Evolutionary conservation across 2,329 filamentous ascomycete species (phyloP).

Genomic region (Beauveria scarabaeidicola): DNA sequence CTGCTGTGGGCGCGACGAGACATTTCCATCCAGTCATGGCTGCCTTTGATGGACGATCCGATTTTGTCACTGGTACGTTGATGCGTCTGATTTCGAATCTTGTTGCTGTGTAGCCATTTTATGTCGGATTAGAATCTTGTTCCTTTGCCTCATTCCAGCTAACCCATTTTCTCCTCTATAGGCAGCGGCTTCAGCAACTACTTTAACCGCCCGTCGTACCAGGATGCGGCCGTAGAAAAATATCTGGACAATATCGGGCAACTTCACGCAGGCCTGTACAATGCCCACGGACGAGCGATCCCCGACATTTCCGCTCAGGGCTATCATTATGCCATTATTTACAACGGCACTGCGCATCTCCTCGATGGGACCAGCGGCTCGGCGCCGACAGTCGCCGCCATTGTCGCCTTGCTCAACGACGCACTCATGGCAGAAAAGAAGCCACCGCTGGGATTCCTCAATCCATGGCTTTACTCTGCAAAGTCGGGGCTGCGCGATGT

Average conservation of each 20-base stretch:
- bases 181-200: slow-evolving; percentile 17
- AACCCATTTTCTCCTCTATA: neutral
- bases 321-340: slow-evolving; percentile 21
- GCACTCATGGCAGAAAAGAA: slow-evolving; percentile 48
- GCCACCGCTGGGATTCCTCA: slow-evolving; percentile 48
- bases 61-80: slow-evolving; percentile 14
- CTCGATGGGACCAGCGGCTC: slow-evolving; percentile 37
- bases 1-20: slow-evolving; percentile 46
- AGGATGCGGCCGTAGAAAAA: slow-evolving; percentile 24
- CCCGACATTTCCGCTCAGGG: slow-evolving; percentile 54
- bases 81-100: too few species aligned
- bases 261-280: slow-evolving; percentile 40
- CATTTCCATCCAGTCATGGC: slow-evolving; percentile 36
- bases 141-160: neutral
- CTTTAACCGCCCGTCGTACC: slow-evolving; percentile 20
- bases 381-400: slow-evolving; percentile 51
- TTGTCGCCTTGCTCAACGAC: slow-evolving; percentile 58
- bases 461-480: slow-evolving; percentile 48
- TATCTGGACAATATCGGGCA: slow-evolving; percentile 36
- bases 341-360: slow-evolving; percentile 13
- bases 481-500: slow-evolving; percentile 6
- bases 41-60: slow-evolving; percentile 40
- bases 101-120: too few species aligned
- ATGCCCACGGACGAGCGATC: slow-evolving; percentile 44
- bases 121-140: too few species aligned